Conservation (phyloP, 176 grass and related monocot genomes). For the Zoysia japonica region DNA sequence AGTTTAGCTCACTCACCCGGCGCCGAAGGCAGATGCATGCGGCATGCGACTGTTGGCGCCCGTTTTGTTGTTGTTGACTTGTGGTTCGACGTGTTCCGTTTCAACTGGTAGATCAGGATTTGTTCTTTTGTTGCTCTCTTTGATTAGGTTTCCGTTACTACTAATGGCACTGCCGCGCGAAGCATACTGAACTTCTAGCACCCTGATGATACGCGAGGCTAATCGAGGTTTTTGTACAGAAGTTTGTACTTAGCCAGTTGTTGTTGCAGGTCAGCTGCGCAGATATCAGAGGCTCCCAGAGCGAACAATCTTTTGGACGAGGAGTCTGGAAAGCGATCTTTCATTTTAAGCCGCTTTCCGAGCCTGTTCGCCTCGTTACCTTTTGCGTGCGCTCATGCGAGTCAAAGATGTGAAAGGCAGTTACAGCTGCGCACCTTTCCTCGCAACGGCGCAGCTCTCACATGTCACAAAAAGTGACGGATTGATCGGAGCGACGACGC, state of each 20-base stretch:
- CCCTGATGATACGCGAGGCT: background rate
- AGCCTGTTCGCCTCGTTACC: background rate
- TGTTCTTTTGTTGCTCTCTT: constrained; percentile 9
- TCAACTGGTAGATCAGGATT: constrained; percentile 19
- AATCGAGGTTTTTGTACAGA: constrained; percentile 46
- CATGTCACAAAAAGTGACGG: constrained; percentile 12
- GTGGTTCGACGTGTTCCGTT: constrained; percentile 25
- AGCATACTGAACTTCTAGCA: background rate
- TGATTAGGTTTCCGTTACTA: constrained; percentile 22
- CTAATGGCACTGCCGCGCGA: constrained; percentile 27
- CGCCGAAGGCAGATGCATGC: background rate
- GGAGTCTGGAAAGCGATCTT: constrained; percentile 39
- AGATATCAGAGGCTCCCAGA: background rate
- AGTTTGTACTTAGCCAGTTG: background rate
- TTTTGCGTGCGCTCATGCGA: constrained; percentile 25
- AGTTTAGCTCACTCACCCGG: constrained; percentile 10
- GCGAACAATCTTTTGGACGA: constrained; percentile 31
- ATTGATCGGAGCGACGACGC: background rate
- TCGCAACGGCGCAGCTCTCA: background rate
- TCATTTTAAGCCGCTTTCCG: constrained; percentile 25
- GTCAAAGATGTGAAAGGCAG: constrained; percentile 55
- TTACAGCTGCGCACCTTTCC: constrained; percentile 7
- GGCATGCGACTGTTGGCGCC: background rate
- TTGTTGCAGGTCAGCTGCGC: background rate
- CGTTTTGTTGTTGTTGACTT: constrained; percentile 37